Conservation (phyloP, 2,329 filamentous ascomycete species). For the Colletotrichum spinosum region DNA sequence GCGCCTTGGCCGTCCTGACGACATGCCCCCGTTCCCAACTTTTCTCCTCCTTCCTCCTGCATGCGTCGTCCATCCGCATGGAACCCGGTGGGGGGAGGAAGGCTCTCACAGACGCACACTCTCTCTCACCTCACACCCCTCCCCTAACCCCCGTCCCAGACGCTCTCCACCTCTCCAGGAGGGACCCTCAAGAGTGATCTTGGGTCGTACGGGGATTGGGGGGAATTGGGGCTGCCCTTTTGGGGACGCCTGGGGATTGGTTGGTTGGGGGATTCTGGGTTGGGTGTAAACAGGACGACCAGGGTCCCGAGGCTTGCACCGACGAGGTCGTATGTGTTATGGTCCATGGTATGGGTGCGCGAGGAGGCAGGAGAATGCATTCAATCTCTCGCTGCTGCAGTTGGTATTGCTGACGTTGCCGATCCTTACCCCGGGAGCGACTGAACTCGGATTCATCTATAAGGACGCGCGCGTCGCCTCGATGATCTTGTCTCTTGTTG, state of each 20-base stretch:
- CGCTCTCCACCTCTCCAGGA: conserved; percentile 19
- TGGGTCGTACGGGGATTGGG: conserved; percentile 37
- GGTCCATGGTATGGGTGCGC: conserved; percentile 2
- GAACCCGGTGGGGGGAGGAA: conserved; percentile 14
- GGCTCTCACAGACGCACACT: too few relatives aligned
- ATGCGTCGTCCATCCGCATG: conserved; percentile 20
- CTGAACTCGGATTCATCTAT: conserved; percentile 30
- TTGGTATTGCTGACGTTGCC: conserved; percentile 21
- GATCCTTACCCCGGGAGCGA: conserved; percentile 26
- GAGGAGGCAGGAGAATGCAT: conserved; percentile 8
- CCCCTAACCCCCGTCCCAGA: not conserved
- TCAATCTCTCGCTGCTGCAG: conserved; percentile 11
- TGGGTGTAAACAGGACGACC: conserved; percentile 34
- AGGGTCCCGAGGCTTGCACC: conserved; percentile 30
- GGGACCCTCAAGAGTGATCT: conserved; percentile 30
- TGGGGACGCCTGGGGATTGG: conserved; percentile 34
- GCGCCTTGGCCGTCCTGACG: conserved; percentile 29
- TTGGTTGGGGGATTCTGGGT: conserved; percentile 25
- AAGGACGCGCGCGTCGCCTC: conserved; percentile 28
- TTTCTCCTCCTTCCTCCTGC: not conserved
- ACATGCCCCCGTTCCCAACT: conserved; percentile 24
- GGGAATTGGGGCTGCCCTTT: conserved; percentile 30
- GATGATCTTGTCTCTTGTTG: conserved; percentile 8
- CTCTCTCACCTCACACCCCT: not conserved
- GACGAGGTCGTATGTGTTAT: conserved; percentile 24